These are phyloP conservation scores for Sphaerulina populicola DNA, from an alignment of 2,329 filamentous ascomycete species.

Conservation along the genomic window DNA sequence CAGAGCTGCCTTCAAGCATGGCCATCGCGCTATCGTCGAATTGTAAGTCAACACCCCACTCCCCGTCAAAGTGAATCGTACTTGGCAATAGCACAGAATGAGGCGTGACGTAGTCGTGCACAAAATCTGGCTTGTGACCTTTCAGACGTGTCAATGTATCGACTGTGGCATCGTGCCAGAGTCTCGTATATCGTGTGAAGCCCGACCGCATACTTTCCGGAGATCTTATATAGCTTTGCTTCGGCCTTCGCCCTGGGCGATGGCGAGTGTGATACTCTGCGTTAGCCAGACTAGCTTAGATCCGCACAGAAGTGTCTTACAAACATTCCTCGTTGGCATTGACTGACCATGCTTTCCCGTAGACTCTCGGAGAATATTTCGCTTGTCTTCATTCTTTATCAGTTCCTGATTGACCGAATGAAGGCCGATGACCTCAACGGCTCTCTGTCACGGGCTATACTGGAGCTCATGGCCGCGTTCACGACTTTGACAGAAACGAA, in stretches of 20 bases:
- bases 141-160: not conserved
- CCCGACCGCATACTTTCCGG: not conserved
- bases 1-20: constrained; percentile 39
- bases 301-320: not conserved
- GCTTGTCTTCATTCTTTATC: constrained; percentile 42
- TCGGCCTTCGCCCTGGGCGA: not conserved
- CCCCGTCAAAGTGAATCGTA: not conserved
- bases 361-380: constrained; percentile 28
- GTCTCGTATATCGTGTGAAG: not conserved
- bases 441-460: constrained; percentile 36
- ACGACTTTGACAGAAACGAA: constrained; percentile 54
- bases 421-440: constrained; percentile 41
- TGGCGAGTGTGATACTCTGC: not conserved
- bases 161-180: not conserved
- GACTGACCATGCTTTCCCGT: constrained; percentile 9
- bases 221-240: not conserved
- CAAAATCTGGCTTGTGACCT: not conserved
- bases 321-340: not conserved
- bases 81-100: constrained; percentile 3
- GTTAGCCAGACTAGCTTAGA: not conserved
- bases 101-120: not conserved
- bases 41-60: constrained; percentile 29
- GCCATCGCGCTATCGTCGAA: constrained; percentile 42
- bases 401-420: constrained; percentile 43
- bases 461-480: constrained; percentile 53